Percentiles rank a stretch among this genome's conserved stretches.
These are phyloP conservation scores for Pyrrhoderma noxium DNA, from an alignment of 1,284 basidiomycete genomes.

Conservation along the genomic window DNA sequence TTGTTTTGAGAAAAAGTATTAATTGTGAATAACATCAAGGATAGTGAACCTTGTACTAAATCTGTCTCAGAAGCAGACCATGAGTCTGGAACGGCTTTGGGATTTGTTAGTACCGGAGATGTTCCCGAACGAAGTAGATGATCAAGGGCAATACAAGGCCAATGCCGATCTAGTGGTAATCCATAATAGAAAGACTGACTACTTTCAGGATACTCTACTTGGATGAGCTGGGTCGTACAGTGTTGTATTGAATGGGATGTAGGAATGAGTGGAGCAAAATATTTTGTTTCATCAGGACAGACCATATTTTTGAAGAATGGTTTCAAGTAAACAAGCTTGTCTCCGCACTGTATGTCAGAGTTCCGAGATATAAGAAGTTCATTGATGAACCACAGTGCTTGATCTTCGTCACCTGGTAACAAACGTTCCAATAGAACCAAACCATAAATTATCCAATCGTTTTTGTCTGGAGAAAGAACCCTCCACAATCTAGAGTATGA, in stretches of 20 bases:
- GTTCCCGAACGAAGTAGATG: slow-evolving; percentile 78
- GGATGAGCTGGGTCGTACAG: slow-evolving; percentile 49
- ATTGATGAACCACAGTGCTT: slow-evolving; percentile 33
- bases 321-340: slow-evolving; percentile 42
- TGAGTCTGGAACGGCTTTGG: slow-evolving; percentile 42
- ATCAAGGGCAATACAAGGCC: slow-evolving; percentile 68
- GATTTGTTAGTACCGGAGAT: slow-evolving; percentile 61
- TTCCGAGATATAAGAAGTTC: slow-evolving; percentile 33
- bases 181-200: slow-evolving; percentile 29
- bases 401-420: slow-evolving; percentile 61
- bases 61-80: slow-evolving; percentile 84
- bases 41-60: slow-evolving; percentile 60
- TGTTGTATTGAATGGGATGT: slow-evolving; percentile 47
- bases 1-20: slow-evolving; percentile 3
- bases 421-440: slow-evolving; percentile 46
- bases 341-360: slow-evolving; percentile 31
- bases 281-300: slow-evolving; percentile 27
- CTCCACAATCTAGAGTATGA: slow-evolving; percentile 52
- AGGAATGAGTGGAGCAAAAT: slow-evolving; percentile 40
- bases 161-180: slow-evolving; percentile 66
- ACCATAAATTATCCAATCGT: slow-evolving; percentile 60
- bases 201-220: slow-evolving; percentile 29
- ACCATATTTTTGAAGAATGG: slow-evolving; percentile 54
- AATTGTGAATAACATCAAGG: slow-evolving; percentile 40
- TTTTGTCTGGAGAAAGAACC: slow-evolving; percentile 40